phyloP scores from a whole-genome alignment of 1,139 yeast species.

The Kluyveromyces marxianus region DNA sequence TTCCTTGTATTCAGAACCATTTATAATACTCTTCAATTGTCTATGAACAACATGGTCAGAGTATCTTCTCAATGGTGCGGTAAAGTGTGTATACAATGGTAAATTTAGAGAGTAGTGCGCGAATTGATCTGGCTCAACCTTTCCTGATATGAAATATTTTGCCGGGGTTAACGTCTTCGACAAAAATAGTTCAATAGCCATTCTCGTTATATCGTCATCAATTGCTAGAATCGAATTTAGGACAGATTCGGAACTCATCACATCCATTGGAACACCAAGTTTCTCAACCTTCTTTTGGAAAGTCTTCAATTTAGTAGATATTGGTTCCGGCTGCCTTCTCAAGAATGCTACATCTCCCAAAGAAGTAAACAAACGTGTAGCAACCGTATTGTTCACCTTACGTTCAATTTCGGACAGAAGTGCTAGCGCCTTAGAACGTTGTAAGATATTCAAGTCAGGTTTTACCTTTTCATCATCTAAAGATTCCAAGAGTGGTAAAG shows the following conservation, averaged over 20 bases:
- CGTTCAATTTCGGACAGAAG: slow-evolving; percentile 70
- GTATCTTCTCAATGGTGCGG: slow-evolving; percentile 87
- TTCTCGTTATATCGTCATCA: slow-evolving; percentile 56
- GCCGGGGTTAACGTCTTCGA: slow-evolving; percentile 82
- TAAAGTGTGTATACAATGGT: slow-evolving; percentile 87
- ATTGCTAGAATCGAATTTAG: slow-evolving; percentile 64
- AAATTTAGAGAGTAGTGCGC: slow-evolving; percentile 75
- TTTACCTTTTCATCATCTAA: slow-evolving; percentile 80
- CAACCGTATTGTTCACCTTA: slow-evolving; percentile 80
- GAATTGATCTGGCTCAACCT: slow-evolving; percentile 69
- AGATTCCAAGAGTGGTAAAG: slow-evolving; percentile 65
- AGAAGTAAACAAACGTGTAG: slow-evolving; percentile 67
- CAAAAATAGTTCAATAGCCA: slow-evolving; percentile 71
- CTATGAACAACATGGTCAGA: slow-evolving; percentile 91
- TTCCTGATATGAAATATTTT: slow-evolving; percentile 82
- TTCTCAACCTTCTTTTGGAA: slow-evolving; percentile 55
- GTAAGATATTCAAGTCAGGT: slow-evolving; percentile 65
- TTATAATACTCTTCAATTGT: slow-evolving; percentile 67
- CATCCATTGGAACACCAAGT: slow-evolving; percentile 59
- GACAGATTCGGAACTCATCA: slow-evolving; percentile 65
- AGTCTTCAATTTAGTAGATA: slow-evolving; percentile 72
- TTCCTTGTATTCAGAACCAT: slow-evolving; percentile 34
- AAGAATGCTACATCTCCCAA: slow-evolving; percentile 77
- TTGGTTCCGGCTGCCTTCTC: slow-evolving; percentile 83
- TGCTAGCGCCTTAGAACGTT: slow-evolving; percentile 48